A percentile compares a stretch with the other conserved stretches of the same genome.
These are phyloP conservation scores for Cryptococcus hybrid DNA, from an alignment of 1,284 basidiomycete genomes.

Conservation along the genomic window DNA sequence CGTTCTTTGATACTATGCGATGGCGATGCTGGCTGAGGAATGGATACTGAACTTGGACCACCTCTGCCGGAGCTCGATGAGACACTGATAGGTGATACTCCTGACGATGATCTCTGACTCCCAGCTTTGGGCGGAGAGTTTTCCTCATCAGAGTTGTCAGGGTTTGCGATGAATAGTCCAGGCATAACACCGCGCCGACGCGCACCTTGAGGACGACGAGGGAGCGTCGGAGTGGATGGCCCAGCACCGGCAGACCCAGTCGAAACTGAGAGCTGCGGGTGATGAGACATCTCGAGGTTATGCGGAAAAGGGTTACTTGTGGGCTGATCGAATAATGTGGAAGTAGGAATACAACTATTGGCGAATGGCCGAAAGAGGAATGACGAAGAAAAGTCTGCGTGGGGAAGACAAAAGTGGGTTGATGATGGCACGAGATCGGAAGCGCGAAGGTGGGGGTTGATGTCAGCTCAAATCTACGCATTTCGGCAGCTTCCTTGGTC, in stretches of 20 bases:
- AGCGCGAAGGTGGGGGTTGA: too few species aligned
- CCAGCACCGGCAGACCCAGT: constrained; percentile 11
- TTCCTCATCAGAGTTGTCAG: constrained; percentile 45
- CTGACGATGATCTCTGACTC: constrained; percentile 12
- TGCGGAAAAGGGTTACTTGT: too few species aligned
- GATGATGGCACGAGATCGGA: too few species aligned
- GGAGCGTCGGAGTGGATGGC: constrained; percentile 18
- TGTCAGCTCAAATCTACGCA: too few species aligned
- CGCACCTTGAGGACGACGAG: constrained; percentile 34
- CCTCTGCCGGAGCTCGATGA: constrained; percentile 9
- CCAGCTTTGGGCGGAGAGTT: constrained; percentile 7
- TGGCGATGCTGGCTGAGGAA: constrained; percentile 7
- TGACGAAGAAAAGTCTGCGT: too few species aligned
- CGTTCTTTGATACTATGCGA: constrained; percentile 7
- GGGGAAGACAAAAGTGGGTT: too few species aligned
- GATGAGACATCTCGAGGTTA: neutral
- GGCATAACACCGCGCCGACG: constrained; percentile 23
- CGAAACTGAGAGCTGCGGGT: constrained; percentile 7
- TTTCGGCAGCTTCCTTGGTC: too few species aligned
- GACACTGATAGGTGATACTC: constrained; percentile 13
- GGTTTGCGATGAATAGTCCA: constrained; percentile 41
- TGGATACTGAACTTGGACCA: constrained; percentile 2
- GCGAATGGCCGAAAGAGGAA: too few species aligned
- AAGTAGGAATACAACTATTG: too few species aligned
- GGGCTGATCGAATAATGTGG: too few species aligned